Evolutionary conservation across 2,329 filamentous ascomycete species (phyloP), one percentile per base, ranked within the genome.

Genomic region (Pseudocercospora vitis): DNA sequence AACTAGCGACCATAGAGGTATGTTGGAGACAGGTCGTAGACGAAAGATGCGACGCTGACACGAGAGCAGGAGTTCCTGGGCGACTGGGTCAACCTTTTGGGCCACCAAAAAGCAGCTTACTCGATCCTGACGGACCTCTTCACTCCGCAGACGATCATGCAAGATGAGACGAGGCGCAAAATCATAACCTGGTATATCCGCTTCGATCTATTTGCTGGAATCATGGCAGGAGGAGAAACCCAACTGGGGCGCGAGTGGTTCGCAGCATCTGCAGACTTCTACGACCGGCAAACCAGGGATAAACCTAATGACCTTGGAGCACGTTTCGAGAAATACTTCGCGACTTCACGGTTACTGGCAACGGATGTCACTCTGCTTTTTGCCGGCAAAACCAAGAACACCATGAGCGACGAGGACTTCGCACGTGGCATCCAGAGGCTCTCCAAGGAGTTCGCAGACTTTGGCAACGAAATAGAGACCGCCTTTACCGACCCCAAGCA

Each of bases 1-100:
- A 97, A 65, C 81, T 97, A 46, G 91, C 91, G 51, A 95, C 89
- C 2, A 94, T 96, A 52, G 94, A 99, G 82, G 91, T 95, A 78
- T 66, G 76, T 24, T 16, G 7, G 49, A 21, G 4, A 28, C 42
- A 31, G 14, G 19, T n/a, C 26, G n/a, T n/a, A n/a, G n/a, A n/a
- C n/a, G n/a, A n/a, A n/a, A n/a, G n/a, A 23, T 33, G n/a, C 7
- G 24, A 28, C 14, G 33, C 53, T 60, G 16, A 52, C 48, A 24
- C 29, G 45, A 39, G 21, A 48, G 39, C 65, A 96, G 90, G 94
- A 97, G 73, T 95, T 91, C 65, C 79, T 97, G 40, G 94, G 94
- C 9, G 94, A 99, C 68, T 97, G 91, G 91, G 84, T 95, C 49
- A 96, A 95, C 65, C 78, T 97, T 12, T 86, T 94, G 72, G 89